Evolutionary conservation across 495 filamentous ascomycete genomes (phyloP).

Genomic region (Aspergillus olivimuriae): DNA sequence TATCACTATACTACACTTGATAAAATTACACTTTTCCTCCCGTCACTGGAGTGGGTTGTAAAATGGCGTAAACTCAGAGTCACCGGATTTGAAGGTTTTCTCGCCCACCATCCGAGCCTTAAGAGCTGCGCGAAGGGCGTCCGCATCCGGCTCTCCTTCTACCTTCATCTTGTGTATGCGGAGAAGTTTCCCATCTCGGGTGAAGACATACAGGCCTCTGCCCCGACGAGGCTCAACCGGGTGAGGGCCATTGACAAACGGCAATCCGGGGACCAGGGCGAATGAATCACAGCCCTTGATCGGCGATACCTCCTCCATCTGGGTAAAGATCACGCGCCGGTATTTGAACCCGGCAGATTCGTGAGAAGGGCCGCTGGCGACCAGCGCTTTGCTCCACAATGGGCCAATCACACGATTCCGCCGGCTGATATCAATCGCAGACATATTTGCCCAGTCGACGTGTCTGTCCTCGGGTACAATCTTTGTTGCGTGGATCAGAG

Average conservation of each 20-base stretch:
- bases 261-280: conserved; percentile 29
- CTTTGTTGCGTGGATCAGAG: conserved; percentile 42
- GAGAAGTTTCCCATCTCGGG: conserved; percentile 29
- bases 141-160: conserved; percentile 32
- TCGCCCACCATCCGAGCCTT: conserved; percentile 38
- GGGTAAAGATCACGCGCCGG: conserved; percentile 34
- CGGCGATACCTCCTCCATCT: conserved; percentile 30
- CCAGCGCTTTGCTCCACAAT: conserved; percentile 45
- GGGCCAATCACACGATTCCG: conserved; percentile 47
- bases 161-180: conserved; percentile 39
- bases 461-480: conserved; percentile 46
- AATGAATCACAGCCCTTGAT: conserved; percentile 23
- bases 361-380: conserved; percentile 13
- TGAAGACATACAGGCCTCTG: conserved; percentile 34
- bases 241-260: conserved; percentile 28
- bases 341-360: conserved; percentile 21
- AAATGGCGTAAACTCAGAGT: conserved; percentile 28
- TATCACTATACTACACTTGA: conserved; percentile 18
- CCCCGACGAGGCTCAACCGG: conserved; percentile 23
- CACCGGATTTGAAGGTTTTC: conserved; percentile 21
- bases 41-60: conserved; percentile 31
- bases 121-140: conserved; percentile 33
- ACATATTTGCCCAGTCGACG: conserved; percentile 49
- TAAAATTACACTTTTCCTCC: conserved; percentile 6
- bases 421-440: conserved; percentile 37